Base-by-base conservation (phyloP, 768 basidiomycete genomes). In the Rhodosporidiobolus sp. region DNA sequence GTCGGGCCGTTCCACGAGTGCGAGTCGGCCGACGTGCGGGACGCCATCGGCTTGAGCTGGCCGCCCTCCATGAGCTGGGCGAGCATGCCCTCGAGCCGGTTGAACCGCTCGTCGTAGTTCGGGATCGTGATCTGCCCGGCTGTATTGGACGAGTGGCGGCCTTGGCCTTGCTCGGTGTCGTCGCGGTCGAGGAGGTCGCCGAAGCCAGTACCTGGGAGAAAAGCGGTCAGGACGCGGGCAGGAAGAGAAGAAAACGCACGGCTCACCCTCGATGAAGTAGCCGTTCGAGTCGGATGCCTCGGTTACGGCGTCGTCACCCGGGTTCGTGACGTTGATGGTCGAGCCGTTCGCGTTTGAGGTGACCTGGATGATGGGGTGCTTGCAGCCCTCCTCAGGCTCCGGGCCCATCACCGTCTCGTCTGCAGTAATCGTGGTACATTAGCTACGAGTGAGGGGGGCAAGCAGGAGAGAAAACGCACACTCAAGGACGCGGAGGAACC, bases 31-130 rank as follows among this genome's bases (percentile, higher is more conserved):
- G 38, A 43, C 38, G 38, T 43, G 38, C 38, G 38, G 8, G 38
- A 43, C 38, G 38, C 38, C 38, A 43, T 43, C 14, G 38, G 43
- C 20, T 46, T 10, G 38, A 43, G 38, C 55, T 55, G n/a, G 11
- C 45, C 43, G 4, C 26, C 26, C 58, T 60, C 58, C 43, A 60
- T 19, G 4, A 60, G n/a, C 43, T 30, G 58, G 12, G 38, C n/a
- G n/a, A 64, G 16, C 52, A 64, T 54, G 9, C n/a, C 38, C 43
- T 64, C 63, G 52, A 55, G 50, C n/a, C 52, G 38, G 28, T 64
- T 28, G 63, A 64, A 54, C 14, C 49, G 45, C 30, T 24, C 61
- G 30, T 63, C 61, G 61, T 63, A 52, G 49, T 26, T 48, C 20
- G 61, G 49, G 32, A 53, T 7, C 34, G 4, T 1, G 63, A 53